Base-by-base conservation (phyloP, 2,329 filamentous ascomycete species). In the Apiospora kogelbergensis region DNA sequence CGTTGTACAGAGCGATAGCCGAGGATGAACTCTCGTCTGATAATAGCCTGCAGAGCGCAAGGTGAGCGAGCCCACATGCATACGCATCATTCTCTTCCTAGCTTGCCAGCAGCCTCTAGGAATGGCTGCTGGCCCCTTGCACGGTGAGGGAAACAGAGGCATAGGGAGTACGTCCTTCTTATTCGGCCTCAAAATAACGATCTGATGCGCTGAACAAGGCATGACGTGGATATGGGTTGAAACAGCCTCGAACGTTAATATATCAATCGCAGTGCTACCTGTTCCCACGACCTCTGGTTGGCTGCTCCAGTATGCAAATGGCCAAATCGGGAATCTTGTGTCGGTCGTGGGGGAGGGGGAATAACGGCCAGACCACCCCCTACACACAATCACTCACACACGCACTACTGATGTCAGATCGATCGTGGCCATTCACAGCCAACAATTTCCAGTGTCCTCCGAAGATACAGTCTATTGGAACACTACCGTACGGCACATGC, bases 21-120 rank as follows among this genome's bases (percentile, higher is more conserved):
- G 48, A 57, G 48, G 48, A 42, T 57, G 17, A 57, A 57, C 48
- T 57, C 48, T 57, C 48, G 48, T 57, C 26, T 57, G 48, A 57
- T 57, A 24, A 57, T 57, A 57, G 26, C 48, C 48, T 57, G 48
- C 48, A 33, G 26, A 57, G 48, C 24, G 33, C 26, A 17, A 33
- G 6, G 30, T 33, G 26, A 57, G 48, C 48, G 48, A 57, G 48
- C 10, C 48, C 48, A 57, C 48, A 33, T 57, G 48, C 26, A 57
- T 57, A 26, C 48, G 26, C 26, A n/a, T 57, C 48, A 33, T 57
- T 9, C 6, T 57, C 48, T 9, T 11, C 48, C 48, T 57, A 33
- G 26, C 30, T 33, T 33, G 26, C 5, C 26, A 57, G 48, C 26
- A 33, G 48, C 26, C 48, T 57, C 26, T 57, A 33, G 48, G 48